phyloP scores from a whole-genome alignment of 345 rosid species.

The Dovyalis caffra region DNA sequence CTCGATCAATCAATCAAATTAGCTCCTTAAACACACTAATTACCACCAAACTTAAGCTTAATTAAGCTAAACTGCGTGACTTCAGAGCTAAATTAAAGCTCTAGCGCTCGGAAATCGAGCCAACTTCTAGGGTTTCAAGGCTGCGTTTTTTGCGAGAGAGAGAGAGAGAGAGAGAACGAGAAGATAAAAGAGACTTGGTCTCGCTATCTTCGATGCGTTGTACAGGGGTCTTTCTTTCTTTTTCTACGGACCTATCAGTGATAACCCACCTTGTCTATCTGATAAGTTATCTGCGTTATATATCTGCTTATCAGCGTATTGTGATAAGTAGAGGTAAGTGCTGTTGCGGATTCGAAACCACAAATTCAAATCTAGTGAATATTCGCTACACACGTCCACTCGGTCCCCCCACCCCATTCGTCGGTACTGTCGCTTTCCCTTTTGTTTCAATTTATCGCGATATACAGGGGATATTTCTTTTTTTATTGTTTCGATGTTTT shows the following conservation, averaged over 20 bases:
- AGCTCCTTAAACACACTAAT: not conserved
- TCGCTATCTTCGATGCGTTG: conserved; percentile 91
- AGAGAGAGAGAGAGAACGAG: conserved; percentile 24
- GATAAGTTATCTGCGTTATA: rapidly evolving
- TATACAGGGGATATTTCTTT: no score
- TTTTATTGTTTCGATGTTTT: no score
- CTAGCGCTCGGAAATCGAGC: conserved; percentile 32
- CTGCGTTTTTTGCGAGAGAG: conserved; percentile 31
- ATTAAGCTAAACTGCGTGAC: conserved; percentile 12
- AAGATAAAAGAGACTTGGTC: conserved; percentile 40
- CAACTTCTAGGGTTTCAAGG: conserved; percentile 75
- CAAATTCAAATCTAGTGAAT: conserved; percentile 65
- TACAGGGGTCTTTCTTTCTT: conserved; percentile 42
- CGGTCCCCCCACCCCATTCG: conserved; percentile 34
- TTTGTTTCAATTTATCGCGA: not conserved
- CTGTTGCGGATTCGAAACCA: conserved; percentile 61
- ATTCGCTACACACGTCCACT: conserved; percentile 65
- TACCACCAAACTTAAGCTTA: conserved; percentile 26
- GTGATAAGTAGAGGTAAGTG: conserved; percentile 15
- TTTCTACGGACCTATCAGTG: conserved; percentile 53
- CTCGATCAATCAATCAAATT: not conserved
- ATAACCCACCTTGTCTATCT: rapidly evolving
- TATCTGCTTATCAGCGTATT: conserved; percentile 18
- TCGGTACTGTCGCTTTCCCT: conserved; percentile 38
- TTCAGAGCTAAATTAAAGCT: conserved; percentile 1